Conservation (phyloP, 345 rosid genomes). For the Dipteronia sinensis region DNA sequence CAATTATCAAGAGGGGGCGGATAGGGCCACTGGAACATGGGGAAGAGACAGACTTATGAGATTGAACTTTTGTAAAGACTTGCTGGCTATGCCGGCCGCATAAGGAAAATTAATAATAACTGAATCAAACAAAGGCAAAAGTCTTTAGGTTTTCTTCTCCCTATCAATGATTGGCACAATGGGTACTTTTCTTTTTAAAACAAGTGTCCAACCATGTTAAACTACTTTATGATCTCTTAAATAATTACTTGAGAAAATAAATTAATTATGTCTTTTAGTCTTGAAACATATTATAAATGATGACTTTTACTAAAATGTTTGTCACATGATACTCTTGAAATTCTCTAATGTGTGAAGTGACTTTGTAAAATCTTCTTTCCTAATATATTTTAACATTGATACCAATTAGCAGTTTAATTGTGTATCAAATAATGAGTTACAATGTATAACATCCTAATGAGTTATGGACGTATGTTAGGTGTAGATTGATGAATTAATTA, state of each 20-base stretch:
- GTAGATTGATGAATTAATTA: not conserved
- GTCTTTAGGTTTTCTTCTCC: not conserved
- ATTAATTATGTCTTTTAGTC: not conserved
- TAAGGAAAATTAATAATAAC: not conserved
- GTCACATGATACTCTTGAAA: not conserved
- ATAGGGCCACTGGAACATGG: not conserved
- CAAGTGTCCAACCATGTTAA: not conserved
- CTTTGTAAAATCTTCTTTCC: slow-evolving; percentile 1
- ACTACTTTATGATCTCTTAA: not conserved
- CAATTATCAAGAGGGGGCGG: not conserved
- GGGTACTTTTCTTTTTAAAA: not conserved
- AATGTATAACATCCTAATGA: not conserved
- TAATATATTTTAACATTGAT: not conserved
- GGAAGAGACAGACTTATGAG: not conserved
- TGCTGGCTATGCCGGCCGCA: not conserved
- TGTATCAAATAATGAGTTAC: not conserved
- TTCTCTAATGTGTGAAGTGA: not conserved
- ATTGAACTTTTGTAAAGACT: not conserved
- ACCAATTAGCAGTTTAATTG: slow-evolving; percentile 16
- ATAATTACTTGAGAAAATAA: not conserved
- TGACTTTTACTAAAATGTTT: too few relatives aligned
- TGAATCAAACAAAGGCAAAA: not conserved
- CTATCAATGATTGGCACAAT: not conserved
- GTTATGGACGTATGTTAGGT: not conserved
- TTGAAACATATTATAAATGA: too few relatives aligned